These are phyloP conservation scores for Atalantia buxifolia DNA, from an alignment of 345 rosid species.

Conservation along the genomic window DNA sequence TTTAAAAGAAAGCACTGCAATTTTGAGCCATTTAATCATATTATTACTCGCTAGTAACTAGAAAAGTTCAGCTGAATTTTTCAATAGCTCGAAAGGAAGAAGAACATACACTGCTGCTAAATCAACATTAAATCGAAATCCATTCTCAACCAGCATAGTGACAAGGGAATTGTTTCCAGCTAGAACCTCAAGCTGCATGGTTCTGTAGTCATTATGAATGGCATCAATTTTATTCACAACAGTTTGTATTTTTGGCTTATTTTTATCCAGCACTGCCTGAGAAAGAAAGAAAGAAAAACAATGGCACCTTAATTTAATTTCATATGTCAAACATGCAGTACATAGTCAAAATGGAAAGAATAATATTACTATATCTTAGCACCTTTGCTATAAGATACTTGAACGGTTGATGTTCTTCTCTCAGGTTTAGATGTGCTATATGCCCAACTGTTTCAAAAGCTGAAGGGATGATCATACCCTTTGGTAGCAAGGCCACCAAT, in stretches of 20 bases:
- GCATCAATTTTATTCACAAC: slow-evolving; percentile 84
- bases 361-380: not conserved
- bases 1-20: not conserved
- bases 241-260: slow-evolving; percentile 84
- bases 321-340: not conserved
- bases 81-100: slow-evolving; percentile 8
- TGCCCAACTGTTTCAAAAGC: slow-evolving; percentile 90
- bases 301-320: not conserved
- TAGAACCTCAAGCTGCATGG: slow-evolving; percentile 91
- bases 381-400: slow-evolving; percentile 81
- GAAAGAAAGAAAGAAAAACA: not conserved
- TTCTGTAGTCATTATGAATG: slow-evolving; percentile 70
- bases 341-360: slow-evolving; percentile 5
- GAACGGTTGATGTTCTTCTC: slow-evolving; percentile 71
- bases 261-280: slow-evolving; percentile 88
- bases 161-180: slow-evolving; percentile 92
- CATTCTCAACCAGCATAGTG: slow-evolving; percentile 84
- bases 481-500: slow-evolving; percentile 77
- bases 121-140: slow-evolving; percentile 83
- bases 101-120: slow-evolving; percentile 70
- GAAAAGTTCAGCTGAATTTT: slow-evolving; percentile 2
- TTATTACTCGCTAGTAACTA: not conserved
- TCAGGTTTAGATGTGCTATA: slow-evolving; percentile 79
- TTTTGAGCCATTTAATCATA: not conserved
- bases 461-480: slow-evolving; percentile 72